phyloP scores from a whole-genome alignment of 495 filamentous ascomycete genomes.

The Tetracladium setigerum region DNA sequence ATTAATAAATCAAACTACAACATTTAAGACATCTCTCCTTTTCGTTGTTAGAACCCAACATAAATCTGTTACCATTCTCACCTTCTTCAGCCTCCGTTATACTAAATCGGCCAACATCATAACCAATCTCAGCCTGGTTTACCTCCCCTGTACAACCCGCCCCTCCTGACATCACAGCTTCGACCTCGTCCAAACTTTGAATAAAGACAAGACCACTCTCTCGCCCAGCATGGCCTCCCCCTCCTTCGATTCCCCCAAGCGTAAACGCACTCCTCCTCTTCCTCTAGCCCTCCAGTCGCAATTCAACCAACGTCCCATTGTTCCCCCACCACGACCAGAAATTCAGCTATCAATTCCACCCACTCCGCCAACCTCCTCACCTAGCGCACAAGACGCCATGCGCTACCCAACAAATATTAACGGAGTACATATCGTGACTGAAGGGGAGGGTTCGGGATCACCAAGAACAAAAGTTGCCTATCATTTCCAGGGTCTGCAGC shows the following conservation, averaged over 20 bases:
- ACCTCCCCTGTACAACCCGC: too few relatives aligned
- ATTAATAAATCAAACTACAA: too few relatives aligned
- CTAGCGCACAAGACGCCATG: not conserved
- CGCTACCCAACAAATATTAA: constrained; percentile 6
- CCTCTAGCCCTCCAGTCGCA: constrained; percentile 15
- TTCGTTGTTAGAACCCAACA: too few relatives aligned
- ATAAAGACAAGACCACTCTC: too few relatives aligned
- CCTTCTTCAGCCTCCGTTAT: too few relatives aligned
- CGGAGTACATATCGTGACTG: not conserved
- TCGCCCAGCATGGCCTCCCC: too few relatives aligned
- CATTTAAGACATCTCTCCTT: too few relatives aligned
- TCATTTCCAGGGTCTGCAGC: constrained; percentile 52
- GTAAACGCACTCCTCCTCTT: constrained; percentile 33
- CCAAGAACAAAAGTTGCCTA: constrained; percentile 58
- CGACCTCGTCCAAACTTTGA: too few relatives aligned
- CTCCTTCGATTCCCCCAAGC: constrained; percentile 30
- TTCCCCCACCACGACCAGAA: constrained; percentile 16
- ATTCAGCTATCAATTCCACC: constrained; percentile 31
- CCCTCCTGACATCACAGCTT: too few relatives aligned
- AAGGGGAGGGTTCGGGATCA: constrained; percentile 37
- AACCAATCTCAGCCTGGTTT: too few relatives aligned
- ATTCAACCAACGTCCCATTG: constrained; percentile 9
- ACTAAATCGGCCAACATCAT: too few relatives aligned
- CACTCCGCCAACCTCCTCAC: constrained; percentile 16
- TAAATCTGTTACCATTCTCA: too few relatives aligned